phyloP scores from a whole-genome alignment of 345 rosid genomes.

The Euphorbia lathyris region DNA sequence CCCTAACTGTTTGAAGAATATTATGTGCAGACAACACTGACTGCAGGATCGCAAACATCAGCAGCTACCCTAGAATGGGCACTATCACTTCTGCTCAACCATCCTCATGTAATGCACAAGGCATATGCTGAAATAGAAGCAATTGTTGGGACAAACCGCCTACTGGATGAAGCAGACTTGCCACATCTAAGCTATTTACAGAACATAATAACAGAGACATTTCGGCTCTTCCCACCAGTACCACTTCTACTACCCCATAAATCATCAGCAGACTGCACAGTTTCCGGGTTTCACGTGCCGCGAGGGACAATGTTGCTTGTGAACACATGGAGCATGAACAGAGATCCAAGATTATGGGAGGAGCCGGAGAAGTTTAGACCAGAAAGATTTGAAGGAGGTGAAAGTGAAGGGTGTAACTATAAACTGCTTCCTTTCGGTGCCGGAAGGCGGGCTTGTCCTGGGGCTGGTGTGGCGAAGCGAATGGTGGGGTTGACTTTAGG shows the following conservation, averaged over 20 bases:
- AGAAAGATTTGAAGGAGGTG: conserved; percentile 5
- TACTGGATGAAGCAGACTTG: neutral
- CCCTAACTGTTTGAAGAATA: neutral
- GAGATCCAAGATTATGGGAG: conserved; percentile 3
- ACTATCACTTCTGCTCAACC: conserved; percentile 7
- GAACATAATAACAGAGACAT: neutral
- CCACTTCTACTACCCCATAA: neutral
- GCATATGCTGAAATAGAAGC: conserved; percentile 1
- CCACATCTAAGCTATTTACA: neutral
- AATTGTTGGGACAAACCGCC: neutral
- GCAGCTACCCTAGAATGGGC: conserved; percentile 10
- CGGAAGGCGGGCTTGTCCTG: conserved; percentile 12
- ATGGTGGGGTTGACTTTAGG: conserved; percentile 1
- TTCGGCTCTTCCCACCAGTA: neutral
- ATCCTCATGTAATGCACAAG: neutral
- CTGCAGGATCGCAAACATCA: conserved; percentile 11
- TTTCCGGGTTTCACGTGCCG: neutral
- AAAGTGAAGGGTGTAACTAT: neutral
- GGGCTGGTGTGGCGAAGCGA: conserved; percentile 7
- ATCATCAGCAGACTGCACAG: neutral
- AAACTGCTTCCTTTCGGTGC: conserved; percentile 11
- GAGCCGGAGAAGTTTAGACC: conserved; percentile 1
- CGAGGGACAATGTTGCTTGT: neutral
- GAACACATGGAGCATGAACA: conserved; percentile 9
- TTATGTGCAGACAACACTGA: neutral